Conservation (phyloP, 73 alveolate species). For the Tetrahymena borealis region DNA sequence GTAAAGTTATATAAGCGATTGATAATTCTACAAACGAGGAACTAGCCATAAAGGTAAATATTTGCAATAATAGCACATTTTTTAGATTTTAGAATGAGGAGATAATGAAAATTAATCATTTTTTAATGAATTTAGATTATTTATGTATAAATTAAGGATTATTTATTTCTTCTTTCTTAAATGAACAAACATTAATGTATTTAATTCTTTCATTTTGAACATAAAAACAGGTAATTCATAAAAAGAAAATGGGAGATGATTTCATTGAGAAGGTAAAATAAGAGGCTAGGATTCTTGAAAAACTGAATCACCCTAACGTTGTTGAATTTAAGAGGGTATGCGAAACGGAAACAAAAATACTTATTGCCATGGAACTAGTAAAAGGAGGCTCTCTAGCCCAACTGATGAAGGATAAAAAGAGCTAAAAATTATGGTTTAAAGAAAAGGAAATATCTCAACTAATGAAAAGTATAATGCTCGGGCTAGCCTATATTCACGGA, state of each 20-base stretch:
- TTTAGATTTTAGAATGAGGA: too few relatives aligned
- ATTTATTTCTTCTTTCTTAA: too few relatives aligned
- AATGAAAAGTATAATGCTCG: constrained; percentile 50
- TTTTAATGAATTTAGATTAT: too few relatives aligned
- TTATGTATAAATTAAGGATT: too few relatives aligned
- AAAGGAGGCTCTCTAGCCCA: constrained; percentile 50
- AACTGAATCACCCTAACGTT: constrained; percentile 60
- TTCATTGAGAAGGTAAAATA: constrained; percentile 42
- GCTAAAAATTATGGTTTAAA: constrained; percentile 29
- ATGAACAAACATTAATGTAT: too few relatives aligned
- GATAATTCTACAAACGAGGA: constrained; percentile 48
- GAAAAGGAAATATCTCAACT: constrained; percentile 56
- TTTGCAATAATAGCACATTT: background rate
- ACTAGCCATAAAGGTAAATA: constrained; percentile 52
- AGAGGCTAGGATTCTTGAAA: constrained; percentile 55
- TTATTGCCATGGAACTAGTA: constrained; percentile 62
- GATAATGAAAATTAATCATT: too few relatives aligned
- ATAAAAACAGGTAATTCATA: constrained; percentile 3
- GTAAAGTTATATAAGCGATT: constrained; percentile 58
- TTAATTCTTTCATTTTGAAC: too few relatives aligned
- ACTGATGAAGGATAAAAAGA: constrained; percentile 11
- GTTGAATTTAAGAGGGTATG: constrained; percentile 60
- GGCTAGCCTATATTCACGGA: constrained; percentile 58
- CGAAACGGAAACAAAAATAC: constrained; percentile 35
- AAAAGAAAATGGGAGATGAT: constrained; percentile 38